A percentile compares a stretch with the other conserved stretches of the same genome.
These are phyloP conservation scores for Fusarium sp. DNA, from an alignment of 2,329 filamentous ascomycete species.

Conservation along the genomic window DNA sequence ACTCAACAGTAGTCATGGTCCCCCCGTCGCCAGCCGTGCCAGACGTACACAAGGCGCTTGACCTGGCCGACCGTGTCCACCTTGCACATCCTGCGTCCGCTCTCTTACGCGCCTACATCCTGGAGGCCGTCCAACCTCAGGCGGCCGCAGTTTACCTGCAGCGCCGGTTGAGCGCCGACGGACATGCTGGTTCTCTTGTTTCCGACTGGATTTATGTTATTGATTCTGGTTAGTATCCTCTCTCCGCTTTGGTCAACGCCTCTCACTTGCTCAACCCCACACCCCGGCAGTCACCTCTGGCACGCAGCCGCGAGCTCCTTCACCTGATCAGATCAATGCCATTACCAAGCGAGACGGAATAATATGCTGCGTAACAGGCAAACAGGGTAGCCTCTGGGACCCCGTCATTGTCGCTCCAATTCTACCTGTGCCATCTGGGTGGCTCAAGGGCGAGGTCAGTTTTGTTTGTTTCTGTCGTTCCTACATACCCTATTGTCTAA, in stretches of 20 bases:
- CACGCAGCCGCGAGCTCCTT: background rate
- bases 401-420: conserved; percentile 17
- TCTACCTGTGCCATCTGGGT: conserved; percentile 14
- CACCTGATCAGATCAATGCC: background rate
- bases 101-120: no score
- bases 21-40: no score
- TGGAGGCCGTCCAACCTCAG: no score
- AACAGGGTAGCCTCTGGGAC: conserved; percentile 5
- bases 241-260: background rate
- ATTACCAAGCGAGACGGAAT: conserved; percentile 24
- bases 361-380: conserved; percentile 33
- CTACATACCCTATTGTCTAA: no score
- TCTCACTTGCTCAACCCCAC: background rate
- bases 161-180: no score
- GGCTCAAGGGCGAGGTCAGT: conserved; percentile 12
- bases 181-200: conserved; percentile 1
- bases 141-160: no score
- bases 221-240: conserved; percentile 41
- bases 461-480: background rate
- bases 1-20: no score
- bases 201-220: conserved; percentile 49
- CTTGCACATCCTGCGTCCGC: no score
- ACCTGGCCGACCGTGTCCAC: no score
- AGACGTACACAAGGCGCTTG: no score
- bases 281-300: background rate